phyloP scores from a whole-genome alignment of 805 yeast genomes.

The Yarrowia sp. region DNA sequence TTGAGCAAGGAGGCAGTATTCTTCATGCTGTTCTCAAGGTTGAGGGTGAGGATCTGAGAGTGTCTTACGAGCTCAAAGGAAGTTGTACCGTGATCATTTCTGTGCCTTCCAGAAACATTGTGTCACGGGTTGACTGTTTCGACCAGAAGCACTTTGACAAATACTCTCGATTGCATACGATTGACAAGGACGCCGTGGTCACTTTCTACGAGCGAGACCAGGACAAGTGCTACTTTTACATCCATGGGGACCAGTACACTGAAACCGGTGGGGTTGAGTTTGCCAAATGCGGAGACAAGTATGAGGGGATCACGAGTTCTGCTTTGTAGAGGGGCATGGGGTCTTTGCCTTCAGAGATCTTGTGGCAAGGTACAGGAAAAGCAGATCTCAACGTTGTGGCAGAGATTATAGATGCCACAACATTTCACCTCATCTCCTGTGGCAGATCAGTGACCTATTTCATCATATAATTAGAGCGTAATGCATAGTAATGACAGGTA shows the following conservation, averaged over 20 bases:
- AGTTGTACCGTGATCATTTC: constrained; percentile 15
- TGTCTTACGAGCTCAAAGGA: constrained; percentile 16
- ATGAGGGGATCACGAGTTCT: constrained; percentile 22
- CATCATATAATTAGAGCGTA: too few relatives aligned
- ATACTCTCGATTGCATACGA: constrained; percentile 9
- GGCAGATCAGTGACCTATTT: too few relatives aligned
- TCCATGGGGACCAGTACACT: constrained; percentile 21
- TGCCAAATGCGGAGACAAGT: constrained; percentile 21
- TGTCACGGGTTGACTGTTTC: constrained; percentile 16
- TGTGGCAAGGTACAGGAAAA: too few relatives aligned
- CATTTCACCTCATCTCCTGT: too few relatives aligned
- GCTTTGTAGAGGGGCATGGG: background rate
- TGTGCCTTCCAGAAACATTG: background rate
- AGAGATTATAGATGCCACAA: too few relatives aligned
- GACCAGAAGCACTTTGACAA: constrained; percentile 23
- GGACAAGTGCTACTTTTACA: constrained; percentile 9
- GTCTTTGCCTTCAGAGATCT: too few relatives aligned
- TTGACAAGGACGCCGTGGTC: constrained; percentile 7
- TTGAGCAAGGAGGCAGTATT: constrained; percentile 16
- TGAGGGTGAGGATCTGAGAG: background rate
- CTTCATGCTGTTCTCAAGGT: constrained; percentile 18
- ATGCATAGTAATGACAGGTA: too few relatives aligned
- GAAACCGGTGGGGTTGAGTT: constrained; percentile 28
- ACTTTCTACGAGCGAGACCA: constrained; percentile 16
- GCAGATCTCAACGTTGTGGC: too few relatives aligned